Base-by-base conservation (phyloP, 2,329 filamentous ascomycete genomes). In the Thielaviopsis ethacetica region DNA sequence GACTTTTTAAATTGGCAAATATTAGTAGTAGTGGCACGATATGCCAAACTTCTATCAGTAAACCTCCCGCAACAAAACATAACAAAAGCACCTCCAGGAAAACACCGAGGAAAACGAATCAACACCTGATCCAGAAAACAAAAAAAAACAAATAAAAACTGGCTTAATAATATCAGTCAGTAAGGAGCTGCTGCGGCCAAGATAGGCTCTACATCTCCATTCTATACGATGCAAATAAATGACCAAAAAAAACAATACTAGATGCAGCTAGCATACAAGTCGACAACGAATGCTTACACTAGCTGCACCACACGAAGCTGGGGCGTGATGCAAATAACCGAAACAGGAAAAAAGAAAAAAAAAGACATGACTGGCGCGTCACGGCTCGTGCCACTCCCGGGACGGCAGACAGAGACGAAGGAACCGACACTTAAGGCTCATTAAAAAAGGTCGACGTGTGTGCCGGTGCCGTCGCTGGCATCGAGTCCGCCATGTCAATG, bases 401-500 rank as follows among this genome's bases (percentile, higher is more conserved):
- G 13, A n/a, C 15, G 38, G 38, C 38, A 44, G 13, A n/a, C 38
- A 44, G 17, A 44, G 38, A 44, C 13, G 38, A 15, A 44, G 38
- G 10, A 44, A 44, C 15, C 38, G 38, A 44, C 38, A n/a, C 10
- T n/a, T 44, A 44, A 44, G 38, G 38, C 38, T 60, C 59, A 22
- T 56, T 53, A 27, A 61, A 61, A 50, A 61, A 61, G 17, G 59
- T 47, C 19, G 54, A 71, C 54, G 71, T 72, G 59, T 73, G 73
- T 19, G 78, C 68, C 15, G 78, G 76, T 9, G 78, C 78, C 1
- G 78, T 79, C 9, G 77, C 77, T 6, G 78, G 76, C 5, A 75
- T 76, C 22, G 75, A 77, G 62, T 82, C 80, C 47, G 72, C 67
- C 79, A 82, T 82, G 22, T 77, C 75, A 30, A 81, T 71, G 59